These are phyloP conservation scores for Botrytis sinoallii DNA, from an alignment of 2,329 filamentous ascomycete genomes.

Conservation along the genomic window DNA sequence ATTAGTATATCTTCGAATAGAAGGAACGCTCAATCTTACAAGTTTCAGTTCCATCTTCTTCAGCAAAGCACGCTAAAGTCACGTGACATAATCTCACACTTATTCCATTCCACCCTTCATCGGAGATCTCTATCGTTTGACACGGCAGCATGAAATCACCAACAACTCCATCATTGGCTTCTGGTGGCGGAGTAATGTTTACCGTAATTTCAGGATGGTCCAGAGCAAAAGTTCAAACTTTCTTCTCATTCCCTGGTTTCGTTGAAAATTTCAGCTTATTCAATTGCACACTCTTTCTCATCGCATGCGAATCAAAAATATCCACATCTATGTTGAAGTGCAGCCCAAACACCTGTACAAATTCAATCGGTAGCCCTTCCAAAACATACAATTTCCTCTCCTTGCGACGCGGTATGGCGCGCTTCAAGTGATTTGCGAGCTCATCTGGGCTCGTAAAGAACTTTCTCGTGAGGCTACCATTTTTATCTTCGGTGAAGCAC, in stretches of 20 bases:
- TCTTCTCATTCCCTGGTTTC: not conserved
- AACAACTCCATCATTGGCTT: not conserved
- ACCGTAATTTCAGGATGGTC: not conserved
- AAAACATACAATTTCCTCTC: not conserved
- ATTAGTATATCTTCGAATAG: not conserved
- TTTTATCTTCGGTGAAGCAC: not conserved
- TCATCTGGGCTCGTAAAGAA: not conserved
- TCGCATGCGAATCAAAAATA: slow-evolving; percentile 7
- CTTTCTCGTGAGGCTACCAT: not conserved
- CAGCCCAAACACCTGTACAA: not conserved
- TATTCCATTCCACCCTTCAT: not conserved
- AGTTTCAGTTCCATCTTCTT: not conserved
- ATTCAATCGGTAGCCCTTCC: slow-evolving; percentile 4
- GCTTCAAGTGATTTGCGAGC: not conserved
- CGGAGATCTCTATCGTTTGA: not conserved
- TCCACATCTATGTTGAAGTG: slow-evolving; percentile 8
- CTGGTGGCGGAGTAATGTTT: not conserved
- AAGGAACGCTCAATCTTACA: not conserved
- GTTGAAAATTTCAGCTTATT: not conserved
- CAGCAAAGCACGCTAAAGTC: slow-evolving; percentile 1
- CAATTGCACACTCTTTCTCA: slow-evolving; percentile 7
- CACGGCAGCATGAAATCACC: slow-evolving; percentile 6
- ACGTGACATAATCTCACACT: slow-evolving; percentile 1
- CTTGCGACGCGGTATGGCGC: not conserved
- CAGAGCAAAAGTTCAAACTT: not conserved